Conservation (phyloP, 164 flowering plant genomes). For the Akebia trifoliata region DNA sequence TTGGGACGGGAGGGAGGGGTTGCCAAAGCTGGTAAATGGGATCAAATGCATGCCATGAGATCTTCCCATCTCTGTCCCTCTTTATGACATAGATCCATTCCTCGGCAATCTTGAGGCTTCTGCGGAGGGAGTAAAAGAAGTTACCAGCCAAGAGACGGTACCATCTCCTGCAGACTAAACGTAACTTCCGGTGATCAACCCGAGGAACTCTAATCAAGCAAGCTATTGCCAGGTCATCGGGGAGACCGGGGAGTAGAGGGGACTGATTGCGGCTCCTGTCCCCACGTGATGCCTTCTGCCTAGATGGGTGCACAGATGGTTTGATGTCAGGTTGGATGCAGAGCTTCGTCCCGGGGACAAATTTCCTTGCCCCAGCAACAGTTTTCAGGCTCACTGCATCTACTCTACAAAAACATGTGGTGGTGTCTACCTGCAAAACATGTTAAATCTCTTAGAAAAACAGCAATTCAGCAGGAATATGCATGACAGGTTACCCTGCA, state of each 20-base stretch:
- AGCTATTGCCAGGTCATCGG: conserved; percentile 92
- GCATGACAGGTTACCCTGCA: neutral
- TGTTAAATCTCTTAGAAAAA: conserved; percentile 1
- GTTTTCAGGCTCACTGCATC: conserved; percentile 79
- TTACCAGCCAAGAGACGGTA: conserved; percentile 66
- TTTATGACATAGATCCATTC: conserved; percentile 85
- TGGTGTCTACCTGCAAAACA: conserved; percentile 65
- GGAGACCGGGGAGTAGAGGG: conserved; percentile 88
- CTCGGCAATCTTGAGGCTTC: conserved; percentile 62
- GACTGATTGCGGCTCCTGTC: conserved; percentile 51
- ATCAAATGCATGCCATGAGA: conserved; percentile 88
- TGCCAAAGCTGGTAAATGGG: conserved; percentile 81
- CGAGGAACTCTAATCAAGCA: conserved; percentile 80
- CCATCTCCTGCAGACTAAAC: conserved; percentile 92
- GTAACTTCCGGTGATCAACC: conserved; percentile 63
- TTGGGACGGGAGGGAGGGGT: conserved; percentile 81
- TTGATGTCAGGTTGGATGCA: conserved; percentile 71
- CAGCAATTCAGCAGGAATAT: neutral
- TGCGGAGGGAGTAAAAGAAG: conserved; percentile 75
- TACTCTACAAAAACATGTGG: conserved; percentile 77
- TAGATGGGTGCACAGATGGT: conserved; percentile 68
- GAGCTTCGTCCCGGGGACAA: conserved; percentile 68
- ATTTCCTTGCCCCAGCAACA: conserved; percentile 72
- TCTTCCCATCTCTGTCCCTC: conserved; percentile 64
- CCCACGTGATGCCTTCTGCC: conserved; percentile 44